Evolutionary conservation across 2,329 filamentous ascomycete genomes (phyloP).

Genomic region (Aschersonia sp.): DNA sequence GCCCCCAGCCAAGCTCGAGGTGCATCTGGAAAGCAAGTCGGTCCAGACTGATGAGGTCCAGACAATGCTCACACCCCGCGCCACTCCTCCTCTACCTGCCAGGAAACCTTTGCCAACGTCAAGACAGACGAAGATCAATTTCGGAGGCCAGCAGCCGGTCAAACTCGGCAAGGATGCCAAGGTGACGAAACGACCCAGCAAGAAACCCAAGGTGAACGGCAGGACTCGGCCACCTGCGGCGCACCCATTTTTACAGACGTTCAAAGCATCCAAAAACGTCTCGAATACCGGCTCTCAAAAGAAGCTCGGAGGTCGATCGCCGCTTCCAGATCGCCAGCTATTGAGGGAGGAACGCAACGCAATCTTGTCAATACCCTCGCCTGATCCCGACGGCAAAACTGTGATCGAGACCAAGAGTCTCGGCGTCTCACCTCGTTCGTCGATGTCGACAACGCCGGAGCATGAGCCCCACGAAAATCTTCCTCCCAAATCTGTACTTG

Average conservation of each 20-base stretch:
- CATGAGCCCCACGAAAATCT: conserved; percentile 18
- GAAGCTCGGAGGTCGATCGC: conserved; percentile 5
- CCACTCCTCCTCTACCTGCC: conserved; percentile 39
- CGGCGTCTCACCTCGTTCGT: conserved; percentile 4
- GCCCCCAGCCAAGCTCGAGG: conserved; percentile 7
- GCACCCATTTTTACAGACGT: conserved; percentile 23
- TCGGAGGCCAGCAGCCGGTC: conserved; percentile 14
- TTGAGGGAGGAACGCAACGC: background rate
- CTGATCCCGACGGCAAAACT: background rate
- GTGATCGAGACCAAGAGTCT: background rate
- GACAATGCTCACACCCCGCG: conserved; percentile 41
- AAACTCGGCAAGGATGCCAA: conserved; percentile 6
- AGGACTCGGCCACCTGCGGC: conserved; percentile 23
- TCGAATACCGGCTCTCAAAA: conserved; percentile 10
- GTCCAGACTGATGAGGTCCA: conserved; percentile 26
- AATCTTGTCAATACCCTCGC: background rate
- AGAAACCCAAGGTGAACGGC: conserved; percentile 18
- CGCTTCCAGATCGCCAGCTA: conserved; percentile 2
- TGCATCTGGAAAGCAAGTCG: conserved; percentile 16
- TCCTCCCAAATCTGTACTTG: conserved; percentile 26
- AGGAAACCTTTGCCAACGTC: conserved; percentile 23
- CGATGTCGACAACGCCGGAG: conserved; percentile 6
- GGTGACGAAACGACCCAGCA: conserved; percentile 14
- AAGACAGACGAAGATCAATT: conserved; percentile 38
- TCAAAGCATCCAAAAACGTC: conserved; percentile 27